Evolutionary conservation across 2,329 filamentous ascomycete genomes (phyloP).

Genomic region (Diplodia mutila): DNA sequence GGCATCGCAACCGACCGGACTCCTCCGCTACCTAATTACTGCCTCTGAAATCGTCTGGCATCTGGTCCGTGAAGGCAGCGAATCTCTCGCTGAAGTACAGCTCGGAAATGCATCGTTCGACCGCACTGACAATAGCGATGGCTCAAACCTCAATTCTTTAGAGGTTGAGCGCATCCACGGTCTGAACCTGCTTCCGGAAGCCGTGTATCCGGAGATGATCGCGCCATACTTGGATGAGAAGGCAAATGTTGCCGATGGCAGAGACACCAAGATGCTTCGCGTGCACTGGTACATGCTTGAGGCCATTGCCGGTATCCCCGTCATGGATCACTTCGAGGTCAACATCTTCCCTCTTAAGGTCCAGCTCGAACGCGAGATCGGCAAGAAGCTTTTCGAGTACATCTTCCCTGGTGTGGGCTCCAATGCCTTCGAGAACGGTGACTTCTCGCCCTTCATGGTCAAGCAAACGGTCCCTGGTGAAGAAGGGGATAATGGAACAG

Average conservation of each 20-base stretch:
- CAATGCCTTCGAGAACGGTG: constrained; percentile 53
- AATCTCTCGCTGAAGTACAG: constrained; percentile 91
- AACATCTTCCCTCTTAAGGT: constrained; percentile 91
- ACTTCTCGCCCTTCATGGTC: constrained; percentile 65
- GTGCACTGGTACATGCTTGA: constrained; percentile 99
- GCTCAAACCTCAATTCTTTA: constrained; percentile 91
- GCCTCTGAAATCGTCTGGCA: constrained; percentile 97
- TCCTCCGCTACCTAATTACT: constrained; percentile 91
- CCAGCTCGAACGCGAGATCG: constrained; percentile 89
- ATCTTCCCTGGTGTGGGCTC: constrained; percentile 84
- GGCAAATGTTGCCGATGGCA: constrained; percentile 55
- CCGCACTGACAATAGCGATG: constrained; percentile 94
- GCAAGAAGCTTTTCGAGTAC: constrained; percentile 93
- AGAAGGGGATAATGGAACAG: constrained; percentile 51
- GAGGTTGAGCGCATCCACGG: constrained; percentile 87
- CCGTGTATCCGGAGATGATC: constrained; percentile 95
- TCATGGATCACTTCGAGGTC: constrained; percentile 96
- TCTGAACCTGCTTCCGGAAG: constrained; percentile 85
- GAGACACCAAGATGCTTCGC: constrained; percentile 79
- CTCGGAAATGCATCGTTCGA: constrained; percentile 90
- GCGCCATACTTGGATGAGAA: constrained; percentile 77
- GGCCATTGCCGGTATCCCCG: constrained; percentile 94
- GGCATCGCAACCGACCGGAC: constrained; percentile 71
- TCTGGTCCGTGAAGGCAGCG: constrained; percentile 81
- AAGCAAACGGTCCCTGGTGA: constrained; percentile 54